Base-by-base conservation (phyloP, 2,329 filamentous ascomycete genomes). In the Sclerotinia subarctica region DNA sequence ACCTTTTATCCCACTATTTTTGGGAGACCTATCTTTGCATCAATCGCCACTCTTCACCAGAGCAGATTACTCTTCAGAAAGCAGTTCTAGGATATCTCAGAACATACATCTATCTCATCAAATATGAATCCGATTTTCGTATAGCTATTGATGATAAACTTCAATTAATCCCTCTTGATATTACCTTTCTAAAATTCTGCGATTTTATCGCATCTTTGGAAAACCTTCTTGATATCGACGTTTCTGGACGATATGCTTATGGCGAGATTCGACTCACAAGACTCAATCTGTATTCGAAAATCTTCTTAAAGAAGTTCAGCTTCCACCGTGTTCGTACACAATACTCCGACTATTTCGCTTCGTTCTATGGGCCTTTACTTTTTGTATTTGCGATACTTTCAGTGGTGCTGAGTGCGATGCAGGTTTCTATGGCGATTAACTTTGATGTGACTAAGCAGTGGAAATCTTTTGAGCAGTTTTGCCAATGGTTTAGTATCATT, bases 61-160 rank as follows among this genome's bases (percentile, higher is more conserved):
- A n/a, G 6, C 17, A 21, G 24, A 29, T n/a, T 29, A 54, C 35
- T 57, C 26, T 19, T 29, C 56, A 47, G 24, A 57, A 53, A 19
- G 24, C 59, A 17, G 67, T 63, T 7, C 19, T 76, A 24, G 79
- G 79, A 4, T 76, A 76, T 46, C 69, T 80, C 8, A 68, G 70
- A 26, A 75, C 76, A 2, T 80, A 78, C 63, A 49, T 66, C 1
- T 64, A 72, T 5, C 71, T 80, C 1, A 72, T 80, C 15, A 66
- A 57, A 2, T 72, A 76, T 65, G 71, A 77, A 66, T 77, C 76
- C 35, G 79, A 80, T 68, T 76, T 79, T 46, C n/a, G 46, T 6
- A 76, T 80, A 7, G 78, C 77, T 15, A 54, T 26, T 8, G 26
- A 62, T 26, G 49, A 52, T 3, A 24, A 64, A n/a, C 21, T 62